Conservation (phyloP, 805 yeast genomes). For the Candida stauntonica region DNA sequence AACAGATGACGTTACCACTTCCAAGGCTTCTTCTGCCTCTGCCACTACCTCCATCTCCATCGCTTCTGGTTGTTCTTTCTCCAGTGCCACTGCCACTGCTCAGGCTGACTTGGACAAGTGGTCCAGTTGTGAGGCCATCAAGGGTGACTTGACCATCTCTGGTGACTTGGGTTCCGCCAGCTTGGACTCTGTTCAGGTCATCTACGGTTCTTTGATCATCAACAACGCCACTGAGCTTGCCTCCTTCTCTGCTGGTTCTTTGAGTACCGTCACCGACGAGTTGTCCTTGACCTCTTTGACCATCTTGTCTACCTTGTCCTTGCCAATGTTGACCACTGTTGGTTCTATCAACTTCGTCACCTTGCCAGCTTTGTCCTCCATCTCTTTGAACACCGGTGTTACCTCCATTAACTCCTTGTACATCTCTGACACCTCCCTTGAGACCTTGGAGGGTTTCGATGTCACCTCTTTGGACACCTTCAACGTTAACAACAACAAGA, state of each 20-base stretch:
- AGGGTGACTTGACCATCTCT: slow-evolving; percentile 70
- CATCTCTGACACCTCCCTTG: slow-evolving; percentile 71
- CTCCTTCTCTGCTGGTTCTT: slow-evolving; percentile 71
- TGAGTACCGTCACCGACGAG: slow-evolving; percentile 69
- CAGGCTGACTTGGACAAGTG: slow-evolving; percentile 74
- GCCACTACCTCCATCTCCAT: slow-evolving; percentile 43
- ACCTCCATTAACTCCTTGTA: slow-evolving; percentile 65
- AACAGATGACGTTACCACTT: slow-evolving; percentile 34
- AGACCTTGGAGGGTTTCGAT: slow-evolving; percentile 62
- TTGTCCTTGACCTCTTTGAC: slow-evolving; percentile 62
- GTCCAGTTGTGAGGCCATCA: slow-evolving; percentile 70
- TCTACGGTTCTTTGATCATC: slow-evolving; percentile 72
- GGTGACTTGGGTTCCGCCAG: slow-evolving; percentile 63
- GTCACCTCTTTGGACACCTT: slow-evolving; percentile 45
- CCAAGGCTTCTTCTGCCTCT: slow-evolving; percentile 51
- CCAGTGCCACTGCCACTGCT: slow-evolving; percentile 66
- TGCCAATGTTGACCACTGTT: slow-evolving; percentile 77
- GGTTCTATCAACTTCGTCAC: slow-evolving; percentile 79
- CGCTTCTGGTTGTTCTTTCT: slow-evolving; percentile 63
- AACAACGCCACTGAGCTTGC: slow-evolving; percentile 60
- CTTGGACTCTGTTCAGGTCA: slow-evolving; percentile 68
- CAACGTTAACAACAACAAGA: slow-evolving; percentile 88
- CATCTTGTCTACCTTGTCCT: slow-evolving; percentile 58
- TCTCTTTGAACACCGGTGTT: slow-evolving; percentile 69
- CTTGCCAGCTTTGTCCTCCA: slow-evolving; percentile 72